Percentiles rank a stretch among this genome's conserved stretches.
Conservation (phyloP, 2,329 filamentous ascomycete genomes). For the Neofusicoccum ribis region DNA sequence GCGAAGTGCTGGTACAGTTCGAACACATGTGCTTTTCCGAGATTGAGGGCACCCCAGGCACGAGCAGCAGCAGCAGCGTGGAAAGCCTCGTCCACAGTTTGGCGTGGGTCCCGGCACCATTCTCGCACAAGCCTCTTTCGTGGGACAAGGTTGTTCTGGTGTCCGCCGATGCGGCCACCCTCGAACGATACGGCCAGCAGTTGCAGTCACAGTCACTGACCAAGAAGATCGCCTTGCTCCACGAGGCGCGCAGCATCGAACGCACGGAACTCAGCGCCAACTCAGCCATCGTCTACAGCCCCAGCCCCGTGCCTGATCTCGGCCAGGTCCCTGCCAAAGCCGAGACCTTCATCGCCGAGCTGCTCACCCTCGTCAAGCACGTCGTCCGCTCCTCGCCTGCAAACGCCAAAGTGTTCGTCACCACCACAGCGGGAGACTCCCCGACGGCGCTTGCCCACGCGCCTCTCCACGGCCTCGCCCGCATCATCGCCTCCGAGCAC, state of each 20-base stretch:
- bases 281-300: slow-evolving; percentile 25
- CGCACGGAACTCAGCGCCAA: not conserved
- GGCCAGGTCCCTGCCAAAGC: slow-evolving; percentile 23
- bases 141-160: slow-evolving; percentile 31
- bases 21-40: slow-evolving; percentile 41
- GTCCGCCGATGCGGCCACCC: slow-evolving; percentile 25
- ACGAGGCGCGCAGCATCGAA: too few relatives aligned
- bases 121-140: slow-evolving; percentile 31
- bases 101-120: slow-evolving; percentile 40
- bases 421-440: slow-evolving; percentile 29
- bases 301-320: slow-evolving; percentile 16
- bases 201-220: slow-evolving; percentile 19
- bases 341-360: slow-evolving; percentile 25
- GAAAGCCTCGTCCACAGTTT: slow-evolving; percentile 39
- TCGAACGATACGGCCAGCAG: slow-evolving; percentile 25
- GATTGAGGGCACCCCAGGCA: slow-evolving; percentile 35
- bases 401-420: slow-evolving; percentile 29
- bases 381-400: slow-evolving; percentile 18
- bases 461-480: slow-evolving; percentile 38
- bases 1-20: slow-evolving; percentile 35
- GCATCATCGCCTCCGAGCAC: slow-evolving; percentile 43
- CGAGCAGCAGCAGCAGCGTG: slow-evolving; percentile 23
- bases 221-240: not conserved
- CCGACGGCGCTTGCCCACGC: slow-evolving; percentile 36
- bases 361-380: slow-evolving; percentile 24